Evolutionary conservation across 1,284 basidiomycete genomes (phyloP), one percentile per base, ranked within the genome.

Genomic region (Pseudomicrostroma phylloplanum): DNA sequence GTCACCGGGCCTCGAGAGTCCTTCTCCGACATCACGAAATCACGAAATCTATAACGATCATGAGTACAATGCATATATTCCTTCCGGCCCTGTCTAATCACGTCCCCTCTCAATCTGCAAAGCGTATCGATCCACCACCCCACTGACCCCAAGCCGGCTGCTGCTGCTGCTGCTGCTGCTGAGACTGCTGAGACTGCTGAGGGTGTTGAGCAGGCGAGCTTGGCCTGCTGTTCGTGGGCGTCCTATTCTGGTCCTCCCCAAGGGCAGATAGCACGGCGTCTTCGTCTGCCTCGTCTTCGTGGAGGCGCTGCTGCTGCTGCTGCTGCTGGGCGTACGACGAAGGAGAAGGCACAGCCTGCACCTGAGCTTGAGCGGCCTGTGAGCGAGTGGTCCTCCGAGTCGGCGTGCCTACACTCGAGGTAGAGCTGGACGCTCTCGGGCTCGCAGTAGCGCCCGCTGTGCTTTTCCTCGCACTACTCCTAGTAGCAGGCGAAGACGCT

Each of bases 111-210:
- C 60, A 69, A 30, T 72, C 69, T 13, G 55, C 58, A 51, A 76
- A 76, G 21, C 66, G 67, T 25, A 76, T 76, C 56, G 69, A 66
- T 1, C 71, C 74, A 4, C 74, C 74, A 0, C 66, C 67, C 23
- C 74, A 66, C 11, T 67, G 67, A n/a, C 74, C 74, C 67, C 70
- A 71, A 17, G 68, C 61, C n/a, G 69, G 70, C 40, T n/a, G 59
- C 23, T 61, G 56, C 30, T 36, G 30, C 30, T 36, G 30, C 30
- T 9, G 4, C 3, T 36, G 30, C 9, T 36, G 30, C 3, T 59
- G 67, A 2, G 60, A 56, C 13, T 63, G 63, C 2, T 41, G 57
- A 13, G n/a, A 53, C 6, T 21, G 23, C 17, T n/a, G 46, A n/a
- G n/a, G n/a, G n/a, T n/a, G n/a, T n/a, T n/a, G 6, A 48, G 46